Evolutionary conservation across 2,329 filamentous ascomycete species (phyloP).

Genomic region (Epichloe uncinata): DNA sequence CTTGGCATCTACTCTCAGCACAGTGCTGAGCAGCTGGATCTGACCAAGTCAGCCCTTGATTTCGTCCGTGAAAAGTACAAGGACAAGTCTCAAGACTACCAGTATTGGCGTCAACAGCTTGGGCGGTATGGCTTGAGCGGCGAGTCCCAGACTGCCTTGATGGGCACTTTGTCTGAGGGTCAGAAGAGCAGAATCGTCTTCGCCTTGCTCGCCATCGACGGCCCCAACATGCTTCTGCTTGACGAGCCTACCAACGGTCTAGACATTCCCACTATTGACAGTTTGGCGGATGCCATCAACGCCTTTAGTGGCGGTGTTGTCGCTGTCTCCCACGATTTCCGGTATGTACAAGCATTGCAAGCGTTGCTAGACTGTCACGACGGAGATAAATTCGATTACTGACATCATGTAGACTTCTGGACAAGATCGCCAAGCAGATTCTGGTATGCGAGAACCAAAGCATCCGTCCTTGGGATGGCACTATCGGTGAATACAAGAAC

Average conservation of each 20-base stretch:
- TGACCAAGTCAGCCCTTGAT: constrained; percentile 94
- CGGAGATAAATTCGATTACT: constrained; percentile 5
- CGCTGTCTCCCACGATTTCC: constrained; percentile 97
- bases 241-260: constrained; percentile 99
- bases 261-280: constrained; percentile 97
- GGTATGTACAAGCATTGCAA: constrained; percentile 41
- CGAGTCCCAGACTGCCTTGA: constrained; percentile 88
- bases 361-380: not conserved
- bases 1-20: constrained; percentile 97
- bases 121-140: constrained; percentile 88
- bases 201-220: constrained; percentile 85
- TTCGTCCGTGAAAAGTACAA: constrained; percentile 95
- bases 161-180: constrained; percentile 94
- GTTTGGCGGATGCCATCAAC: constrained; percentile 93
- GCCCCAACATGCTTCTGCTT: constrained; percentile 92
- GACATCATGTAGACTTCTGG: constrained; percentile 55
- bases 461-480: constrained; percentile 76
- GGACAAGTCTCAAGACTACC: constrained; percentile 86
- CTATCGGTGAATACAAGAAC: constrained; percentile 94
- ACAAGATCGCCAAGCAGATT: constrained; percentile 99
- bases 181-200: constrained; percentile 98
- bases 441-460: constrained; percentile 98
- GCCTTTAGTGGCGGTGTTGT: constrained; percentile 92
- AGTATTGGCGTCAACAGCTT: constrained; percentile 98
- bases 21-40: constrained; percentile 93